phyloP scores from a whole-genome alignment of 106 monocot genomes.

The Cymbidium sinense region DNA sequence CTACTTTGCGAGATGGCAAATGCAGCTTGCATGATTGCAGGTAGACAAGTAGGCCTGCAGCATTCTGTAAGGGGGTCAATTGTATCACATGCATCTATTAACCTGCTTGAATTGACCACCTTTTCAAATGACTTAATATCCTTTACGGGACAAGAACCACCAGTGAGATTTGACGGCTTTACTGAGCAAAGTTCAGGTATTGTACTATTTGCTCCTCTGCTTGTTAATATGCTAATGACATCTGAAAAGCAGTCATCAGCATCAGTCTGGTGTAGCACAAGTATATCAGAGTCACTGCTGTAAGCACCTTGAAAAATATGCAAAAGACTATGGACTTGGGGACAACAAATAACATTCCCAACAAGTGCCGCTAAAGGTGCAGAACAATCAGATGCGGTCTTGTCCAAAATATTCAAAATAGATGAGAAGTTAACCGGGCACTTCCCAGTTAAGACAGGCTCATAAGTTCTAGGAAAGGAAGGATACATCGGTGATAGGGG shows the following conservation, averaged over 20 bases:
- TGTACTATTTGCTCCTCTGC: constrained; percentile 80
- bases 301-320: constrained; percentile 83
- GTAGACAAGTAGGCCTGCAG: constrained; percentile 81
- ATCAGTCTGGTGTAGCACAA: constrained; percentile 45
- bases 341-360: constrained; percentile 94
- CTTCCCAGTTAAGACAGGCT: constrained; percentile 81
- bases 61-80: constrained; percentile 95
- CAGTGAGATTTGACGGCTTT: constrained; percentile 65
- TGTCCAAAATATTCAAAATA: constrained; percentile 65
- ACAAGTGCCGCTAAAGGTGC: constrained; percentile 77
- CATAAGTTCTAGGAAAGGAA: constrained; percentile 74
- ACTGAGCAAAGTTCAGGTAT: constrained; percentile 70
- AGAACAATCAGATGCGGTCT: constrained; percentile 91
- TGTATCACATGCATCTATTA: constrained; percentile 75
- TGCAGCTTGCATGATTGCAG: constrained; percentile 90
- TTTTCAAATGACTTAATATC: constrained; percentile 71
- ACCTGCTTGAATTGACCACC: constrained; percentile 73
- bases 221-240: constrained; percentile 69
- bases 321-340: constrained; percentile 82
- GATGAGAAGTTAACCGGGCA: constrained; percentile 82
- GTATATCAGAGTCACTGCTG: constrained; percentile 29
- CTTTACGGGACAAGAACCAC: constrained; percentile 84
- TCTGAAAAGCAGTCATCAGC: constrained; percentile 90
- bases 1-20: constrained; percentile 57
- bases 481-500: constrained; percentile 92